Evolutionary conservation across 179 eudicot genomes (phyloP).

Genomic region (Corrigiola litoralis): DNA sequence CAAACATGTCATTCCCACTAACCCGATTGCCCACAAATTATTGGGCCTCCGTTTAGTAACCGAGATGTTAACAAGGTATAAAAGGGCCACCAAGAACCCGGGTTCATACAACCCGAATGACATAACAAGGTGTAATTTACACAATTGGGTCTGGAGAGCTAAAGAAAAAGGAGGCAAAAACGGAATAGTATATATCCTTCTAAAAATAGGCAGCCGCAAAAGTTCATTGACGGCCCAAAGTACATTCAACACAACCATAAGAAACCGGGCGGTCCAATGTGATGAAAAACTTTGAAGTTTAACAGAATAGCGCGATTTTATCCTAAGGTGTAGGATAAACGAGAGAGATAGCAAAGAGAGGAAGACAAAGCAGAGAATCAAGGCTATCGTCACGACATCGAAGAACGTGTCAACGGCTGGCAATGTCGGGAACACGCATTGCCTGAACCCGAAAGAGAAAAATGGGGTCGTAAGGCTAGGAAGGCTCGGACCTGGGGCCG

Average conservation of each 20-base stretch:
- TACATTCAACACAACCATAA: conserved; percentile 38
- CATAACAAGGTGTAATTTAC: conserved; percentile 49
- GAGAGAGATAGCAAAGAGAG: conserved; percentile 44
- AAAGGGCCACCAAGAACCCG: conserved; percentile 52
- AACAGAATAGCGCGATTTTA: conserved; percentile 32
- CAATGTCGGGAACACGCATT: conserved; percentile 8
- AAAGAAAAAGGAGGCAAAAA: conserved; percentile 29
- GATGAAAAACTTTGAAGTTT: conserved; percentile 47
- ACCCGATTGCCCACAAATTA: conserved; percentile 27
- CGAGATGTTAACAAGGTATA: conserved; percentile 52
- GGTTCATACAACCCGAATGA: conserved; percentile 69
- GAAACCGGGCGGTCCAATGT: conserved; percentile 55
- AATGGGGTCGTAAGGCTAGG: background rate
- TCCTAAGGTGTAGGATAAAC: conserved; percentile 46
- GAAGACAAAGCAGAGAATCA: conserved; percentile 36
- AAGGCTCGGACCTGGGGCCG: background rate
- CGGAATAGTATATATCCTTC: conserved; percentile 19
- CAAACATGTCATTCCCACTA: conserved; percentile 28
- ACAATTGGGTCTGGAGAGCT: conserved; percentile 34
- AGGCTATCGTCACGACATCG: conserved; percentile 38
- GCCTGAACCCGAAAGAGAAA: background rate
- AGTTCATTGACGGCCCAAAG: conserved; percentile 49
- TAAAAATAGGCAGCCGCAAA: conserved; percentile 45
- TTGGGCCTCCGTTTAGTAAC: conserved; percentile 31
- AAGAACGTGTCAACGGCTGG: conserved; percentile 29